A percentile compares a stretch with the other conserved stretches of the same genome.
These are phyloP conservation scores for Paraphoma sp. DNA, from an alignment of 2,329 filamentous ascomycete genomes.

Conservation along the genomic window DNA sequence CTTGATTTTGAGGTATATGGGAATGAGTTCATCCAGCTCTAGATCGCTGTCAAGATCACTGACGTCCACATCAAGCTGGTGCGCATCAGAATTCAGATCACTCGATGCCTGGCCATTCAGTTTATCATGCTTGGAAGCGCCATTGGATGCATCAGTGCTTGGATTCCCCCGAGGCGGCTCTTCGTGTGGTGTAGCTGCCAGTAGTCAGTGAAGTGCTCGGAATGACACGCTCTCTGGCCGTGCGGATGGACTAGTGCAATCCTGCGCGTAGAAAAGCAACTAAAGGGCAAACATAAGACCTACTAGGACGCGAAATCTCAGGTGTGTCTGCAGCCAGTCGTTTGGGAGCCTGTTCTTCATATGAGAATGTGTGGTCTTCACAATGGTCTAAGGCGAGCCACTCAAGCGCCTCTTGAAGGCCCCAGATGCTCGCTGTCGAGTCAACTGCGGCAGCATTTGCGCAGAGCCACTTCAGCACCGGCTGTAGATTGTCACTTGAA, in stretches of 20 bases:
- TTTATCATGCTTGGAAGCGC: background rate
- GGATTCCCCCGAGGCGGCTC: background rate
- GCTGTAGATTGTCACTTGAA: conserved; percentile 48
- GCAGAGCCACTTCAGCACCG: conserved; percentile 44
- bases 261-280: background rate
- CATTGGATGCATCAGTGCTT: background rate
- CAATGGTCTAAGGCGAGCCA: conserved; percentile 85
- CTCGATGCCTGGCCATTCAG: background rate
- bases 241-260: no score
- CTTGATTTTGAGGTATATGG: conserved; percentile 79
- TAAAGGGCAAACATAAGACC: conserved; percentile 5
- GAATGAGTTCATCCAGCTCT: conserved; percentile 62
- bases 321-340: conserved; percentile 22
- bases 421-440: conserved; percentile 72
- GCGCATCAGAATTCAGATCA: background rate
- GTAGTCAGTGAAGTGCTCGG: background rate
- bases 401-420: conserved; percentile 84
- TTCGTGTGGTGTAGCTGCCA: conserved; percentile 4
- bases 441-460: conserved; percentile 52
- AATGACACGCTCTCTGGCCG: background rate
- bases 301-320: conserved; percentile 36
- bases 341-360: conserved; percentile 56
- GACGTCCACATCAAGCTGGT: conserved; percentile 43
- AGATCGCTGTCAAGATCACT: conserved; percentile 59
- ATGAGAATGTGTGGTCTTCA: conserved; percentile 73